A percentile compares a stretch with the other conserved stretches of the same genome.
phyloP scores from a whole-genome alignment of 1,284 basidiomycete species.

The Sporisorium sorghi region DNA sequence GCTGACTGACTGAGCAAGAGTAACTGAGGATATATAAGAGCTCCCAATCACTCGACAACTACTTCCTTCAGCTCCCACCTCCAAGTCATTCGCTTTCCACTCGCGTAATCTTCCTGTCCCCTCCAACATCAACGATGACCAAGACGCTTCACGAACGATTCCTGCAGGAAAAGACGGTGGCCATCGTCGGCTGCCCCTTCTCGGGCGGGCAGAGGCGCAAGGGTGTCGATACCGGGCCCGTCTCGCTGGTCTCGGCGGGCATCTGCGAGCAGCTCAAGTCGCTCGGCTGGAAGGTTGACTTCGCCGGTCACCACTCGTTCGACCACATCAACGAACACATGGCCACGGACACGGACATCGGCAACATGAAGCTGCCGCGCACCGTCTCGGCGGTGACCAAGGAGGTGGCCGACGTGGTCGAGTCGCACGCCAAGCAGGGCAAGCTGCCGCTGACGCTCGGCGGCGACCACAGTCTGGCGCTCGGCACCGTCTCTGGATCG shows the following conservation, averaged over 20 bases:
- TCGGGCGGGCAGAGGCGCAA: slow-evolving; percentile 63
- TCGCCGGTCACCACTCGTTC: slow-evolving; percentile 89
- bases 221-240: slow-evolving; percentile 66
- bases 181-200: slow-evolving; percentile 66
- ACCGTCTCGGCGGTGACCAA: slow-evolving; percentile 76
- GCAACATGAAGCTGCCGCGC: slow-evolving; percentile 62
- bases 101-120: no score
- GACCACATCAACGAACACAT: slow-evolving; percentile 75
- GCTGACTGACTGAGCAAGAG: slow-evolving; percentile 1
- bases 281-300: slow-evolving; percentile 89
- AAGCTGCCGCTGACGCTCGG: slow-evolving; percentile 91
- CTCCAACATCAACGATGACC: slow-evolving; percentile 41
- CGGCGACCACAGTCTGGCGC: slow-evolving; percentile 88
- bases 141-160: slow-evolving; percentile 47
- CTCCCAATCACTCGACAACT: not conserved
- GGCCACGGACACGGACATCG: slow-evolving; percentile 56
- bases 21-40: not conserved
- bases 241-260: slow-evolving; percentile 60
- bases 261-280: slow-evolving; percentile 66
- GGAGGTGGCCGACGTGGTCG: slow-evolving; percentile 82
- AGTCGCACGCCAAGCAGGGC: slow-evolving; percentile 80
- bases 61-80: not conserved
- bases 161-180: slow-evolving; percentile 53
- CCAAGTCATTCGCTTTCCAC: not conserved
- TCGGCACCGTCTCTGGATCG: slow-evolving; percentile 69